phyloP scores from a whole-genome alignment of 2,329 filamentous ascomycete genomes.

The Cladosporium phlei region DNA sequence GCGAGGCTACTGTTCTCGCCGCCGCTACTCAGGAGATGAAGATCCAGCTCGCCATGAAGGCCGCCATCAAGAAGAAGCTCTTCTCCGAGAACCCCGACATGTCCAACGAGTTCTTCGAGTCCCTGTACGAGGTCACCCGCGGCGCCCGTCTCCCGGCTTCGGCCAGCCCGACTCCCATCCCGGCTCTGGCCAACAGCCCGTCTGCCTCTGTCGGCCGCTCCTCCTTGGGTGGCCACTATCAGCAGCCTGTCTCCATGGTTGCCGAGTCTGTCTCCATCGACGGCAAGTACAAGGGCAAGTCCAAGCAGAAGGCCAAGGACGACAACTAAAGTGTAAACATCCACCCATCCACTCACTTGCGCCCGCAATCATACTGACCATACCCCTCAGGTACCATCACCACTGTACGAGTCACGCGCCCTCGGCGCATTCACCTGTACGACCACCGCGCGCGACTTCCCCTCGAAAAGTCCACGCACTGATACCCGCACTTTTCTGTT shows the following conservation, averaged over 20 bases:
- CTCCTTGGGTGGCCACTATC: too few species aligned
- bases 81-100: not conserved
- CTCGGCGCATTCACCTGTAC: not conserved
- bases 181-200: not conserved
- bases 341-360: not conserved
- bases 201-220: not conserved
- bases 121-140: constrained; percentile 18
- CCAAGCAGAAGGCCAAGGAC: constrained; percentile 1
- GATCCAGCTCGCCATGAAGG: constrained; percentile 5
- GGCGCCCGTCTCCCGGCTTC: not conserved
- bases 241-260: too few species aligned
- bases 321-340: constrained; percentile 1
- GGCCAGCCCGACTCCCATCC: not conserved
- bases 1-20: constrained; percentile 77
- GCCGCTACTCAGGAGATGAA: constrained; percentile 36
- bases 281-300: constrained; percentile 1
- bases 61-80: constrained; percentile 3
- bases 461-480: too few species aligned
- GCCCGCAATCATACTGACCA: not conserved
- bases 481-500: too few species aligned
- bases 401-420: not conserved
- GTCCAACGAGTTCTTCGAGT: not conserved
- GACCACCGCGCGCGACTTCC: not conserved
- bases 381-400: not conserved
- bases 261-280: too few species aligned